Base-by-base conservation (phyloP, 176 grass and related monocot species). In the Cenchrus purpureus region DNA sequence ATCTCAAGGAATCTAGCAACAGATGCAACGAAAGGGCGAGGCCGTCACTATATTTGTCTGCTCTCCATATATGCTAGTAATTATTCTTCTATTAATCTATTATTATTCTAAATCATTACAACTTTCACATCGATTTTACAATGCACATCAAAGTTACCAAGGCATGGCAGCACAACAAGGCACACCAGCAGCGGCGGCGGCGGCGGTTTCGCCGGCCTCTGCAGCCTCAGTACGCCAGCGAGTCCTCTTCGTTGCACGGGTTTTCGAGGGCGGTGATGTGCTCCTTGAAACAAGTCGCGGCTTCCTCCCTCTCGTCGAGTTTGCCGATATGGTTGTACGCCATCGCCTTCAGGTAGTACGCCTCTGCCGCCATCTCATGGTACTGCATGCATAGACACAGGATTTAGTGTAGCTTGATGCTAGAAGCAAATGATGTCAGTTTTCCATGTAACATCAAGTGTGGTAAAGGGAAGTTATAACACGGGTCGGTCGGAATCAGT, bases 301-400 rank as follows among this genome's bases (percentile, higher is more conserved):
- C 88, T 60, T 92, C 83, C 76, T 96, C 97, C n/a, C 91, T 95
- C 79, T 94, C 91, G 2, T 87, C 86, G 22, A 88, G 69, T 62
- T 77, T 85, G 19, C 91, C 89, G 3, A 98, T 70, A 49, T 87
- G 78, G 89, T 94, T 88, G 31, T 88, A 98, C n/a, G 74, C 70
- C 32, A 89, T 85, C 3, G 97, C 93, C 82, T 94, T 96, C 73
- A 98, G 82, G 55, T 96, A 98, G 71, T 86, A 96, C 6, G 88
- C 93, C 61, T 98, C 93, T 46, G 93, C 90, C 15, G 88, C 91
- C 91, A 96, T 95, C 80, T 98, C 97, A 49, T 96, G 86, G 84
- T 98, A 95, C 97, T 98, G 59, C 32, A 74, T 5, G 79, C 7
- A 37, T 40, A 40, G 37, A 61, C 6, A 81, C 31, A 34, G 1